These are phyloP conservation scores for Hordeum vulgare DNA, from an alignment of 176 grass and related monocot species.

Conservation along the genomic window DNA sequence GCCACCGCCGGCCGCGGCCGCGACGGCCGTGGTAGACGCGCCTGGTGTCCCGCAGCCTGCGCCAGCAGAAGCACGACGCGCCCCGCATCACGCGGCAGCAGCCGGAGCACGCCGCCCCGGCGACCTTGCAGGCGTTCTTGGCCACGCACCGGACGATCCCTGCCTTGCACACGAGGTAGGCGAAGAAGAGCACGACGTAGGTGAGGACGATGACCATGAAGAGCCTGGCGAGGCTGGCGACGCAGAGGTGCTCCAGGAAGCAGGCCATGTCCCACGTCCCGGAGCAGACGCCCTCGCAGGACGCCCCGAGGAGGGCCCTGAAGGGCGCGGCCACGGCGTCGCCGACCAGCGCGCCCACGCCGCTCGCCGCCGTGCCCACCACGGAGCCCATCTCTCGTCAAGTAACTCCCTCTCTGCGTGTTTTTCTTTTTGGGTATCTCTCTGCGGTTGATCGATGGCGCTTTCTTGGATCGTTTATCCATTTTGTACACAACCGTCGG, in stretches of 20 bases:
- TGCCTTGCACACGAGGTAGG: constrained; percentile 22
- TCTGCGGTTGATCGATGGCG: background rate
- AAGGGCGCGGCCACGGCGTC: background rate
- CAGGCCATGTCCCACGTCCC: constrained; percentile 56
- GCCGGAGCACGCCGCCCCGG: background rate
- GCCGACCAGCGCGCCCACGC: background rate
- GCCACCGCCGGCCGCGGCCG: background rate
- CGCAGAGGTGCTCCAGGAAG: constrained; percentile 60
- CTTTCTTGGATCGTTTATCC: background rate
- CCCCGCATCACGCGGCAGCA: constrained; percentile 4
- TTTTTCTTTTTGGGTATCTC: too few relatives aligned
- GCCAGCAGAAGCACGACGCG: constrained; percentile 9
- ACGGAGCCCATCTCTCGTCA: background rate
- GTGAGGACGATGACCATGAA: constrained; percentile 27
- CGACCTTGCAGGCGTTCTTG: constrained; percentile 38
- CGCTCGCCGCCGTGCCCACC: constrained; percentile 10
- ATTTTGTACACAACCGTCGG: background rate
- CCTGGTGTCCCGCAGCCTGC: constrained; percentile 30
- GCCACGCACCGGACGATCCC: constrained; percentile 36
- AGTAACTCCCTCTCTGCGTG: too few relatives aligned
- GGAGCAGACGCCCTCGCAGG: constrained; percentile 38
- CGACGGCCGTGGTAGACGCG: constrained; percentile 15
- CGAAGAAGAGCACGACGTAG: constrained; percentile 16
- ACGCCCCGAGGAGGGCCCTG: background rate
- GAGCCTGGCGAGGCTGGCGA: constrained; percentile 39